phyloP scores from a whole-genome alignment of 306 rosid genomes.

The Sicyos baderoa region DNA sequence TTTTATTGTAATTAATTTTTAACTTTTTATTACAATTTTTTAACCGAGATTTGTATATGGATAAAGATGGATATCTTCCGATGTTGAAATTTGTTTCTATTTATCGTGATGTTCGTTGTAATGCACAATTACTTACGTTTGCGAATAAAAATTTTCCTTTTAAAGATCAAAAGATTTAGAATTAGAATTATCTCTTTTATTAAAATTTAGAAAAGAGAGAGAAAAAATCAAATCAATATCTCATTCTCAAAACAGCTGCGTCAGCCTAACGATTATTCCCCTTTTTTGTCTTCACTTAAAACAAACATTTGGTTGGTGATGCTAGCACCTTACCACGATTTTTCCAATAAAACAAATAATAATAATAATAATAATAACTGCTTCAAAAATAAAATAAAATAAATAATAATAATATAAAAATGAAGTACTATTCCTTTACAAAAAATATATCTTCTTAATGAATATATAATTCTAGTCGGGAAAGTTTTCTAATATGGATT shows the following conservation, averaged over 20 bases:
- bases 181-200: background rate
- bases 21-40: background rate
- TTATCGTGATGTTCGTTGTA: background rate
- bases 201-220: background rate
- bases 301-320: conserved; percentile 18
- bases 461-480: background rate
- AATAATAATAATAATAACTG: background rate
- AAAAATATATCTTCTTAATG: no score
- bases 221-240: background rate
- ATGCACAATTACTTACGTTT: conserved; percentile 1
- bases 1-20: no score
- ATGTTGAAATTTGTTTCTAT: conserved; percentile 1
- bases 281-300: conserved; percentile 11
- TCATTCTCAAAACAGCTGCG: conserved; percentile 10
- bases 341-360: background rate
- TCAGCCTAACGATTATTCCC: conserved; percentile 11
- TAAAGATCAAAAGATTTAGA: background rate
- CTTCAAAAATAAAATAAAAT: no score
- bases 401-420: background rate
- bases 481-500: background rate
- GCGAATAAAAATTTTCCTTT: background rate
- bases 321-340: background rate
- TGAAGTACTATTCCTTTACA: background rate
- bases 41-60: background rate
- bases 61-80: conserved; percentile 5